Percentiles rank a stretch among this genome's conserved stretches.
These are phyloP conservation scores for Clavariopsis aquatica DNA, from an alignment of 495 filamentous ascomycete genomes.

Conservation along the genomic window DNA sequence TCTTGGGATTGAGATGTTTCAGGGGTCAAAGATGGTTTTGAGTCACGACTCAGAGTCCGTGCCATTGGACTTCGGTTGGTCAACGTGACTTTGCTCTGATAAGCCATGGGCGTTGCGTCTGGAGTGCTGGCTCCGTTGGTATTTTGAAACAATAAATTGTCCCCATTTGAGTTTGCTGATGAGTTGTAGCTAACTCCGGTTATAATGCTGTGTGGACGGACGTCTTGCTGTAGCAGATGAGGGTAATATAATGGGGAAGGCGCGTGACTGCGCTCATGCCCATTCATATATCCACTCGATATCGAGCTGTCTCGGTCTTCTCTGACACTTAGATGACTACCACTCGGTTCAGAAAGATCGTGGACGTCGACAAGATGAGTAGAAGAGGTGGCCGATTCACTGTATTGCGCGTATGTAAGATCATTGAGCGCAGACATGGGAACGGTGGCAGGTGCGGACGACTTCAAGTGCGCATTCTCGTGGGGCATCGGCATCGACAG, in stretches of 20 bases:
- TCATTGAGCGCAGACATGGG: slow-evolving; percentile 34
- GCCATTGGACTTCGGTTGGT: slow-evolving; percentile 11
- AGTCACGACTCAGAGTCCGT: background rate
- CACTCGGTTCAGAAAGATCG: slow-evolving; percentile 30
- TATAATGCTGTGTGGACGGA: background rate
- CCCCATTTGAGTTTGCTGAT: background rate
- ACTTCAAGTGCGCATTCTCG: slow-evolving; percentile 29
- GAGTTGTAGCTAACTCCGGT: background rate
- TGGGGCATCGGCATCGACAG: slow-evolving; percentile 30
- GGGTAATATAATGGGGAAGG: slow-evolving; percentile 23
- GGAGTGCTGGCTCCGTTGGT: background rate
- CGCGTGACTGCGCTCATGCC: slow-evolving; percentile 20
- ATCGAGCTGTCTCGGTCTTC: slow-evolving; percentile 34
- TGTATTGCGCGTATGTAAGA: slow-evolving; percentile 33
- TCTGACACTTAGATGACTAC: slow-evolving; percentile 32
- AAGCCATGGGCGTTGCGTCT: background rate
- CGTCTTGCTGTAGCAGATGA: slow-evolving; percentile 7
- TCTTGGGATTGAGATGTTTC: slow-evolving; percentile 31
- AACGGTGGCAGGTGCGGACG: slow-evolving; percentile 4
- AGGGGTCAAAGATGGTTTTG: slow-evolving; percentile 25
- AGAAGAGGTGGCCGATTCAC: slow-evolving; percentile 39
- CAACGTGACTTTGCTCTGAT: background rate
- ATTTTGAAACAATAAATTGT: background rate
- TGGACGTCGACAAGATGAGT: slow-evolving; percentile 31
- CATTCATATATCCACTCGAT: slow-evolving; percentile 29